Evolutionary conservation across 2,329 filamentous ascomycete genomes (phyloP).

Genomic region (Sordariomycetes sp.): DNA sequence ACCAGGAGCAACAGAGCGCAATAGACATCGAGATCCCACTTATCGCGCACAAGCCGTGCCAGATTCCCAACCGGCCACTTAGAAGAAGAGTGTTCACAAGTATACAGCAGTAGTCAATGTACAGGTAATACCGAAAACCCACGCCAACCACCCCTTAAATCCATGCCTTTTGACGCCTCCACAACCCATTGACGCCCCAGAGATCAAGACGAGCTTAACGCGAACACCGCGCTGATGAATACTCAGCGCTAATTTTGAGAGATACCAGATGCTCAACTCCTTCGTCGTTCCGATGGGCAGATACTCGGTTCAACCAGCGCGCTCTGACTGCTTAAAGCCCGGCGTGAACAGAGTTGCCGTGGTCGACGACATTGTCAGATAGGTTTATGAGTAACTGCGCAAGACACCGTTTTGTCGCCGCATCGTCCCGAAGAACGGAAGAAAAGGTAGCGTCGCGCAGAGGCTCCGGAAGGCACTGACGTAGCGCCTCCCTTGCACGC

Average conservation of each 20-base stretch:
- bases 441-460: constrained; percentile 97
- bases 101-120: background rate
- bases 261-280: background rate
- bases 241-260: background rate
- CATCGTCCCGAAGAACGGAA: constrained; percentile 90
- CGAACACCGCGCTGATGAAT: background rate
- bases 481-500: constrained; percentile 83
- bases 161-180: background rate
- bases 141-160: background rate
- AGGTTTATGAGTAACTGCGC: constrained; percentile 96
- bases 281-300: background rate
- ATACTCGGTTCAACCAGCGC: background rate
- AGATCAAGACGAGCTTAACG: background rate
- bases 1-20: too few species aligned
- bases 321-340: background rate
- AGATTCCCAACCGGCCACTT: background rate
- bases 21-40: background rate
- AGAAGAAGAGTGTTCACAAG: background rate
- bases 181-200: background rate
- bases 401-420: constrained; percentile 92
- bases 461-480: constrained; percentile 95
- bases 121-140: background rate
- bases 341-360: constrained; percentile 16
- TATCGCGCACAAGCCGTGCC: background rate
- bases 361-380: constrained; percentile 69